Base-by-base conservation (phyloP, 2,329 filamentous ascomycete genomes). In the Ceratocystis colombiana region DNA sequence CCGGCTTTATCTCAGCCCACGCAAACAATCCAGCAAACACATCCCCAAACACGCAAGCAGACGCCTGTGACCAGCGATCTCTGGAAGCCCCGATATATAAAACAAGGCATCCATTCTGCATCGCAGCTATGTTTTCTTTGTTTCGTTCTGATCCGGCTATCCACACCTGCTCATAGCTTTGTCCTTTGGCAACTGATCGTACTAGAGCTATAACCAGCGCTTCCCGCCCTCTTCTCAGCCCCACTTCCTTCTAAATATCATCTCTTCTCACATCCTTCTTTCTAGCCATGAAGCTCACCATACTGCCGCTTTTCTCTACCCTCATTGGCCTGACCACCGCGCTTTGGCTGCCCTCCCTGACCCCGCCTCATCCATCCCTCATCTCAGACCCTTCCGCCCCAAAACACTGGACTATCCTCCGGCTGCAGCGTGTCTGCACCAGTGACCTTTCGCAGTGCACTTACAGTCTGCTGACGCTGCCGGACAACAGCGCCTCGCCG, bases 331-430 rank as follows among this genome's bases (percentile, higher is more conserved):
- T 55, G 2, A 28, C 50, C 20, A 22, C 20, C 7, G 50, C n/a
- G n/a, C 20, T 55, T 25, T 22, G 50, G 50, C 50, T 55, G 20
- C 50, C 50, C 28, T 55, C 28, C 3, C 20, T 28, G 20, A 6
- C 20, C 50, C 50, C 25, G 8, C 50, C 12, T 15, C 50, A 41
- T 22, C 22, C 6, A 25, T 1, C 20, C 12, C 50, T 55, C 20
- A 22, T 55, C 6, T 55, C 50, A 6, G 50, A 1, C 50, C 28
- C 50, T 5, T 30, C 20, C 12, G 6, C 25, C 6, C 50, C 50
- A 7, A 55, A 20, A 55, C 28, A 55, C 50, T 62, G 59, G 59
- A 45, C 59, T 5, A 62, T 62, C 22, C 59, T 62, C 2, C 20
- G 59, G 8, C 59, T 62, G n/a, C 59, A 37, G 37, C 59, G 59